Conservation (phyloP, 345 rosid species). For the Geranium rotundifolium region DNA sequence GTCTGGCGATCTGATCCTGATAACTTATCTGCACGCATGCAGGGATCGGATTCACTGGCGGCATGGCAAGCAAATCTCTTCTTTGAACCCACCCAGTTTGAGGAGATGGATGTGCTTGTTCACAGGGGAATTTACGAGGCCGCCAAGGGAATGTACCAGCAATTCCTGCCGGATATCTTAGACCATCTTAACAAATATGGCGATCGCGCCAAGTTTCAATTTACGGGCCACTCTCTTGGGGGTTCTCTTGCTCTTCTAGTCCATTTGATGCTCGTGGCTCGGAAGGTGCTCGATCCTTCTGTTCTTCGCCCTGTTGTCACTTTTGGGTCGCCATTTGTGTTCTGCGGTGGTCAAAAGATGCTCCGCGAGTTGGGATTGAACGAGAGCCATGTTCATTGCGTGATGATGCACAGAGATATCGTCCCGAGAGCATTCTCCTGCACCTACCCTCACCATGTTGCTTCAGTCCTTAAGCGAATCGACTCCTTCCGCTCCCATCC, state of each 20-base stretch:
- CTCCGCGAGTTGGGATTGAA: slow-evolving; percentile 58
- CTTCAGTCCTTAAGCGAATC: slow-evolving; percentile 57
- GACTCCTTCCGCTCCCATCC: slow-evolving; percentile 56
- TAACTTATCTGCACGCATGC: too few relatives aligned
- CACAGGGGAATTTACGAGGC: slow-evolving; percentile 96
- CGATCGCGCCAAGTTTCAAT: slow-evolving; percentile 67
- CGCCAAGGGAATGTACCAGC: slow-evolving; percentile 78
- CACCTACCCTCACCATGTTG: slow-evolving; percentile 80
- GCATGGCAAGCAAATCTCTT: slow-evolving; percentile 95
- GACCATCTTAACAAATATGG: slow-evolving; percentile 51
- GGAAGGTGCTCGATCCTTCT: slow-evolving; percentile 42
- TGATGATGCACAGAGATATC: slow-evolving; percentile 89
- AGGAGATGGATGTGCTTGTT: slow-evolving; percentile 69
- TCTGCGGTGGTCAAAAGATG: slow-evolving; percentile 71
- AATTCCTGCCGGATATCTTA: slow-evolving; percentile 61
- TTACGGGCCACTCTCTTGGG: slow-evolving; percentile 89
- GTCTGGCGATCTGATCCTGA: too few relatives aligned
- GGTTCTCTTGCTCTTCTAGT: slow-evolving; percentile 80
- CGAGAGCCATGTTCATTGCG: slow-evolving; percentile 52
- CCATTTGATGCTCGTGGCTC: slow-evolving; percentile 57
- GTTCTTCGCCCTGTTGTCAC: slow-evolving; percentile 61
- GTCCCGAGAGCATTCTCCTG: slow-evolving; percentile 99
- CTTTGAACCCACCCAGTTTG: slow-evolving; percentile 79
- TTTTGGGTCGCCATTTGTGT: slow-evolving; percentile 81
- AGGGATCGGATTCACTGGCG: slow-evolving; percentile 88